A percentile compares a stretch with the other conserved stretches of the same genome.
phyloP scores from a whole-genome alignment of 257 asterid species.

The Nicotiana paniculata region DNA sequence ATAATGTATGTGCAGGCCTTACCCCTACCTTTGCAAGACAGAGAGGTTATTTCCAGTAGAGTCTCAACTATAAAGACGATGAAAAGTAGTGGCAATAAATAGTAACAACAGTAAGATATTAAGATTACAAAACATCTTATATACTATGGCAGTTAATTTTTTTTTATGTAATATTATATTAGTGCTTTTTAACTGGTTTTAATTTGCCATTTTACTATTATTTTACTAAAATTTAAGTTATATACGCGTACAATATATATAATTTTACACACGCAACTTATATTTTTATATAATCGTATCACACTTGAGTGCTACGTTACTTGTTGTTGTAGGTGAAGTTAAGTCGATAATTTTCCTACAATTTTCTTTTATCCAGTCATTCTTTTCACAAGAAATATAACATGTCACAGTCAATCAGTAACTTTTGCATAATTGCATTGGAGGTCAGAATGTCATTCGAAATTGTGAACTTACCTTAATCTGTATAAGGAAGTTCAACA shows the following conservation, averaged over 20 bases:
- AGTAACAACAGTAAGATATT: too few relatives aligned
- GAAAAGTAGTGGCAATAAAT: too few relatives aligned
- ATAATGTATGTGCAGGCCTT: too few relatives aligned
- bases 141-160: neutral
- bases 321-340: too few relatives aligned
- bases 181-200: neutral
- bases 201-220: neutral
- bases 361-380: neutral
- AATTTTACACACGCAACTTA: too few relatives aligned
- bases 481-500: neutral
- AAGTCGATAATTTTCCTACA: neutral
- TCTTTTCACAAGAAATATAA: neutral
- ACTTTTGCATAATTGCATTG: neutral
- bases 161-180: neutral
- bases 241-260: too few relatives aligned
- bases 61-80: too few relatives aligned
- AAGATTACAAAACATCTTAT: neutral
- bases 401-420: neutral
- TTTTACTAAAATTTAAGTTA: neutral
- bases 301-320: too few relatives aligned
- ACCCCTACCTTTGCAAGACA: too few relatives aligned
- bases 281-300: too few relatives aligned
- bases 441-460: neutral
- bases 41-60: too few relatives aligned
- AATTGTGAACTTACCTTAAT: neutral